Base-by-base conservation (phyloP, 2,329 filamentous ascomycete species). In the Fusarium veterinarium region DNA sequence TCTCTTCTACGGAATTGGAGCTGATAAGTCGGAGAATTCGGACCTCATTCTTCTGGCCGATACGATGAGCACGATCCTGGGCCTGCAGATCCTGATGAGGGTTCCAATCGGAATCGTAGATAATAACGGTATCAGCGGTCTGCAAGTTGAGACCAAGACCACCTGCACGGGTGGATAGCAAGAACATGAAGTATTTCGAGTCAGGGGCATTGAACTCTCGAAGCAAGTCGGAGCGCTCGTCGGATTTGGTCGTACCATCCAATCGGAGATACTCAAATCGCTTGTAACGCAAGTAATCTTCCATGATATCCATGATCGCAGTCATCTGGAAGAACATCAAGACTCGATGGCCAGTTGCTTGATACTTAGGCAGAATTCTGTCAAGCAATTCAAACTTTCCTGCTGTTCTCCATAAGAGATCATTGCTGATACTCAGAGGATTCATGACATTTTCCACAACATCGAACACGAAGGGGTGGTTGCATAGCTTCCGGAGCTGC, bases 301-400 rank as follows among this genome's bases (percentile, higher is more conserved):
- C 96, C 96, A 99, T 98, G 79, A 99, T 99, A 83, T 99, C 97
- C 96, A 99, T 99, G 80, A 99, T 99, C 70, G 97, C 95, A 8
- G 96, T 99, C 96, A 99, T 99, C 82, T 99, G 96, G 88, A 99
- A 99, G 89, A 99, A 99, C 93, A 99, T 98, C 81, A 99, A 87
- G 33, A 98, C 95, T 83, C 96, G 93, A 89, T 99, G 96, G 20
- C 94, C 94, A 3, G 94, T 95, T 6, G 89, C 91, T 76, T 93
- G 90, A 83, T 99, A 98, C 84, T 99, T 99, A 51, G 96, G 96
- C 72, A 99, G 83, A 69, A 99, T 88, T 57, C 96, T 90, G 81
- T 99, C 96, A 31, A 99, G 87, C 35, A 99, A 87, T 84, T 99
- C 96, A 78, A 99, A 99, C 84, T 99, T 99, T 80, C 96, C 97